These are phyloP conservation scores for Pleurotus citrinopileatus DNA, from an alignment of 768 basidiomycete species.

Conservation along the genomic window DNA sequence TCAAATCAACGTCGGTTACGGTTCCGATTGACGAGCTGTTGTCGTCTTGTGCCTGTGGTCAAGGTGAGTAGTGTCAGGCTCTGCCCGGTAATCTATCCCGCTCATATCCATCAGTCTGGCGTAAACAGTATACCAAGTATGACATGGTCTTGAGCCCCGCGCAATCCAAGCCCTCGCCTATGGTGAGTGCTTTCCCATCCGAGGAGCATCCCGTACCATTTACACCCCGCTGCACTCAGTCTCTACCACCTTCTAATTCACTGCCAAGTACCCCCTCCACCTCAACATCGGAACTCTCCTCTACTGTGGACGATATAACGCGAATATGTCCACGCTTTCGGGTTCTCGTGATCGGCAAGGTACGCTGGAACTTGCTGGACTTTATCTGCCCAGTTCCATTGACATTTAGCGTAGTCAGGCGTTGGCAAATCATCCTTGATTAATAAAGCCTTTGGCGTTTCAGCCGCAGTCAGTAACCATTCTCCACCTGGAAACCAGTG, in stretches of 20 bases:
- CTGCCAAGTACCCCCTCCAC: background rate
- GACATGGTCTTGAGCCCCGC: no score
- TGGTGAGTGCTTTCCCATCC: no score
- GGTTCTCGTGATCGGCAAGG: conserved; percentile 27
- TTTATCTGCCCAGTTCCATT: background rate
- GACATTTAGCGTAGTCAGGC: conserved; percentile 20
- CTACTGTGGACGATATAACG: conserved; percentile 5
- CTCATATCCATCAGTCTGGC: no score
- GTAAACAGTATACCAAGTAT: no score
- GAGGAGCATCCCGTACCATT: background rate
- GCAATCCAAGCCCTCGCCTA: no score
- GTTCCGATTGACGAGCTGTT: conserved; percentile 1
- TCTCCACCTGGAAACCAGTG: background rate
- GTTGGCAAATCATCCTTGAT: conserved; percentile 27
- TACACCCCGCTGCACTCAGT: background rate
- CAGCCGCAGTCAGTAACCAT: conserved; percentile 17
- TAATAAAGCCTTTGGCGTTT: conserved; percentile 25
- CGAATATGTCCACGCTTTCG: conserved; percentile 17
- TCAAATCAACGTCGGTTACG: background rate
- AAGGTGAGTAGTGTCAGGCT: no score
- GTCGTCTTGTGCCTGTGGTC: no score
- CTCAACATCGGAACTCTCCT: background rate
- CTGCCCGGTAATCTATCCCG: no score
- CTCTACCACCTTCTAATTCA: background rate
- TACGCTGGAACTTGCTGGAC: background rate